A percentile compares a stretch with the other conserved stretches of the same genome.
Conservation (phyloP, 139 green algal genomes). For the Chlorella vulgaris region DNA sequence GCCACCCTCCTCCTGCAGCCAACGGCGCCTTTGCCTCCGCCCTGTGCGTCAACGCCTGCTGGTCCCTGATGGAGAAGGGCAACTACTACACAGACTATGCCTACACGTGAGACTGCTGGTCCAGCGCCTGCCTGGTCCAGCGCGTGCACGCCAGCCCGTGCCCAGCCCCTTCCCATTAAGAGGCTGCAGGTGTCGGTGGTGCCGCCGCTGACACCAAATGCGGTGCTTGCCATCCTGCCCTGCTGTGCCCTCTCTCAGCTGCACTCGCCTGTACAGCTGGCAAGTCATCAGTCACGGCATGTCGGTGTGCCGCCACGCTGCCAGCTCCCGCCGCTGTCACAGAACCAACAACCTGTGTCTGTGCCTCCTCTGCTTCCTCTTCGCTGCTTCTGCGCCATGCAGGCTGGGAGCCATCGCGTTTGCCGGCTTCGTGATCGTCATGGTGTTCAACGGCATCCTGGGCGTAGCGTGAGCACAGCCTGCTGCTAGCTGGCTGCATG, state of each 20-base stretch:
- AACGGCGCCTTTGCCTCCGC: neutral
- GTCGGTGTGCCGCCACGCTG: too few relatives aligned
- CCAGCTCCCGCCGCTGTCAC: neutral
- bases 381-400: neutral
- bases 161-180: neutral
- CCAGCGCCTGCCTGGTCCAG: too few relatives aligned
- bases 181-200: too few relatives aligned
- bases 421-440: constrained; percentile 2
- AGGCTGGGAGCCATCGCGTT: constrained; percentile 13
- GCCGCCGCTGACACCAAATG: too few relatives aligned
- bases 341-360: neutral
- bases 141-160: neutral
- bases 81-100: constrained; percentile 11
- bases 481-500: neutral
- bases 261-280: too few relatives aligned
- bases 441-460: neutral
- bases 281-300: too few relatives aligned
- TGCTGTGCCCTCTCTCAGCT: too few relatives aligned
- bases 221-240: too few relatives aligned
- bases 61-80: neutral
- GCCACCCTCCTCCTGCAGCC: neutral
- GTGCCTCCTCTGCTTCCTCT: neutral
- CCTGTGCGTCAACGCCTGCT: neutral
- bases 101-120: neutral
- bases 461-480: constrained; percentile 8